Evolutionary conservation across 768 basidiomycete genomes (phyloP), one percentile per base, ranked within the genome.

Genomic region (Amanita pseudoporphyria): DNA sequence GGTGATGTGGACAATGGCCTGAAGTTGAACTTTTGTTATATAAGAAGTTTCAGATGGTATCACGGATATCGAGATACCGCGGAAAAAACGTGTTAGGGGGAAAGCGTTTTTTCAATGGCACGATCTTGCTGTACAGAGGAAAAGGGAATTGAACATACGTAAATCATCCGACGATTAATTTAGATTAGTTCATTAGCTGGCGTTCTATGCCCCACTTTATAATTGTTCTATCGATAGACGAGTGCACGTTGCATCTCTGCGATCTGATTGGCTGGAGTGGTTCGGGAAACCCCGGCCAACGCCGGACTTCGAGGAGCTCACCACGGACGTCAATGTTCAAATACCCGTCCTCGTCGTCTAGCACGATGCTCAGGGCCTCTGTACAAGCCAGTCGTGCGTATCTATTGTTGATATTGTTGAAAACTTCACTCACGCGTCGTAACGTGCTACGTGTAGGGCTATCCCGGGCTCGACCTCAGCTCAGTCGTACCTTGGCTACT

Each of bases 401-500:
- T 12, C n/a, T 38, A 4, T 41, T 54, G n/a, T 4, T 31, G 7
- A 7, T 16, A 10, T n/a, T 18, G 10, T 41, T 48, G 5, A 19
- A 39, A 6, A 28, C 52, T 53, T 56, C 22, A 30, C 32, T 45
- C 21, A 38, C 7, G 37, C 18, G 18, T 39, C 65, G n/a, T n/a
- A 62, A 56, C 47, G 56, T 64, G 37, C n/a, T n/a, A n/a, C n/a
- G n/a, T 55, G 62, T 18, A 60, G 64, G 47, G 46, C 37, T 26
- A 37, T 35, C 46, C 3, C 47, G 36, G 24, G 16, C 24, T 16
- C 31, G 30, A 16, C 31, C 39, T 12, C 41, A 43, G 14, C 43
- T 37, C 26, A 26, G 30, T 43, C 71, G 74, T 45, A 67, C 71
- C 18, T 66, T 92, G 55, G 90, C 89, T 39, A 90, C 89, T 6